phyloP scores from a whole-genome alignment of 163 green algal species.

The Chlamydomonas reinhardtii region DNA sequence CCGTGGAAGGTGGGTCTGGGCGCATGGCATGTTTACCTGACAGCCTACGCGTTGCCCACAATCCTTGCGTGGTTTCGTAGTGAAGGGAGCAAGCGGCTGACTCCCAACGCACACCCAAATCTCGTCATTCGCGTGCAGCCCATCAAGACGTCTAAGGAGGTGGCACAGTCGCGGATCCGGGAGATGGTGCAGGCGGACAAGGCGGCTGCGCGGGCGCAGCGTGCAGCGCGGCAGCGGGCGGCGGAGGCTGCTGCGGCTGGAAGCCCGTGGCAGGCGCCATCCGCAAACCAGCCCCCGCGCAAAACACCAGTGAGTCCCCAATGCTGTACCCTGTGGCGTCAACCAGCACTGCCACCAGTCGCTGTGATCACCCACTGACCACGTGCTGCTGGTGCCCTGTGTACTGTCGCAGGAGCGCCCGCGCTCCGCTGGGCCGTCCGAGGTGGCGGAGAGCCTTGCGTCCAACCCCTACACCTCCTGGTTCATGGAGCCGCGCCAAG shows the following conservation, averaged over 20 bases:
- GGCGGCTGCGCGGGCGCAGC: not conserved
- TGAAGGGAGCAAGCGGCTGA: no score
- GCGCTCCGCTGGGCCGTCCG: slow-evolving; percentile 18
- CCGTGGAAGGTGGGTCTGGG: not conserved
- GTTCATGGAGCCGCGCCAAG: slow-evolving; percentile 36
- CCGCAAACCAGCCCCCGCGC: not conserved
- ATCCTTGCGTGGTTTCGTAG: no score
- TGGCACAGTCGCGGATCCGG: slow-evolving; percentile 19
- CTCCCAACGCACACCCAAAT: no score
- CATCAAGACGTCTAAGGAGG: not conserved
- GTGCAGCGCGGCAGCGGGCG: not conserved
- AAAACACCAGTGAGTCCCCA: no score
- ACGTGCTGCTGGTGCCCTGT: no score
- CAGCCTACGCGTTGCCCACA: no score
- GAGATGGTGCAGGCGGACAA: slow-evolving; percentile 40
- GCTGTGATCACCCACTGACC: no score
- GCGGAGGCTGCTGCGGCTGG: slow-evolving; percentile 11
- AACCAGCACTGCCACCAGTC: no score
- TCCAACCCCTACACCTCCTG: slow-evolving; percentile 64
- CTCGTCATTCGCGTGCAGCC: not conserved
- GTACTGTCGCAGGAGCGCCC: not conserved
- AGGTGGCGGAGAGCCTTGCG: slow-evolving; percentile 60
- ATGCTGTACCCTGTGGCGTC: no score
- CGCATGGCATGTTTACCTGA: no score
- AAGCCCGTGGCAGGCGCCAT: not conserved